Conservation (phyloP, 805 yeast genomes). For the Clavispora fructus region DNA sequence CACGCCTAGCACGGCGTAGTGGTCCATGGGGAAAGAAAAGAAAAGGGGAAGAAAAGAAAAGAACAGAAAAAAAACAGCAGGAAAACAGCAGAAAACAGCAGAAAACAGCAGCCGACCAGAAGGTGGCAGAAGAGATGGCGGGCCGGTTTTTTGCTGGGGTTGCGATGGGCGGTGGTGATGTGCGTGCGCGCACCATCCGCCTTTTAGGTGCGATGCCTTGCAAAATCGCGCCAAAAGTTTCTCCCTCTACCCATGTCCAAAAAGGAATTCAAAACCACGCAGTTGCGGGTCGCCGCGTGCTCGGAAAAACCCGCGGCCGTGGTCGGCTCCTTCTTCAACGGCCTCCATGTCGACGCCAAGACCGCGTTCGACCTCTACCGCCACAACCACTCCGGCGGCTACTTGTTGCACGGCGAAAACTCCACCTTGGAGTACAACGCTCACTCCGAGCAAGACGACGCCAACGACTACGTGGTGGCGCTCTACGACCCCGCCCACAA, state of each 20-base stretch:
- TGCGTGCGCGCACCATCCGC: conserved; percentile 1
- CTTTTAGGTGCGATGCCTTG: conserved; percentile 7
- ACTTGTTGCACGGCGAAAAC: conserved; percentile 72
- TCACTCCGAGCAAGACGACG: conserved; percentile 26
- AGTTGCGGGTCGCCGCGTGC: conserved; percentile 32
- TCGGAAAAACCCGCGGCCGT: conserved; percentile 46
- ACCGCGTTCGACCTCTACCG: conserved; percentile 61
- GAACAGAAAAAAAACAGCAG: too few species aligned
- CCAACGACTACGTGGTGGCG: conserved; percentile 63
- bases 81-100: too few species aligned
- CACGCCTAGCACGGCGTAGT: conserved; percentile 59
- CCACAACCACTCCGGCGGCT: conserved; percentile 35
- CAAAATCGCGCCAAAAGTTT: neutral
- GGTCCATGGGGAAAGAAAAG: conserved; percentile 6
- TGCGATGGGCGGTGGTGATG: neutral
- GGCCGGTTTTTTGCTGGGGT: too few species aligned
- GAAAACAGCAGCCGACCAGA: too few species aligned
- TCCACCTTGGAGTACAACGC: conserved; percentile 73
- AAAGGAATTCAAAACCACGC: conserved; percentile 35
- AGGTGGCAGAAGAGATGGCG: too few species aligned
- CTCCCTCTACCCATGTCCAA: conserved; percentile 12
- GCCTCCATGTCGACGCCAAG: conserved; percentile 55
- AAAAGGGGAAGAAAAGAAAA: neutral
- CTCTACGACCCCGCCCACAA: conserved; percentile 67
- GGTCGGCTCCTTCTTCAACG: conserved; percentile 76